phyloP scores from a whole-genome alignment of 1,139 yeast genomes.

The Scheffersomyces segobiensis region DNA sequence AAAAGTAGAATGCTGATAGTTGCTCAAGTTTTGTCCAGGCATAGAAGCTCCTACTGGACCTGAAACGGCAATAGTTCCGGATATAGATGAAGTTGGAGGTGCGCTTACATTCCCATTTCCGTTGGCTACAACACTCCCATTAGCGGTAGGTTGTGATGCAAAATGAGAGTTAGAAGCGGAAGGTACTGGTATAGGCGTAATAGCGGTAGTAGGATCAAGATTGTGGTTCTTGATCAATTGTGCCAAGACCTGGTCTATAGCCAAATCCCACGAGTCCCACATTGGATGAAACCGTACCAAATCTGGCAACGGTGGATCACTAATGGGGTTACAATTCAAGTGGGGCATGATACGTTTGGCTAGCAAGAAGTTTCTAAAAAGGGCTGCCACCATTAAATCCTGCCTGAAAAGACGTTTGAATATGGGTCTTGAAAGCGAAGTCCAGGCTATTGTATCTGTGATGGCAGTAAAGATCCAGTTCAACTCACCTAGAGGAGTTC shows the following conservation, averaged over 20 bases:
- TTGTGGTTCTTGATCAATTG: conserved; percentile 51
- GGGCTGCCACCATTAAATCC: conserved; percentile 94
- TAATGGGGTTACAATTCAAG: conserved; percentile 89
- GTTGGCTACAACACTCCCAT: conserved; percentile 3
- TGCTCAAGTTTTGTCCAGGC: conserved; percentile 34
- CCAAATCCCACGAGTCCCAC: conserved; percentile 99
- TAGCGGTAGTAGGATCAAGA: conserved; percentile 10
- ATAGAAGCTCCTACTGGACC: conserved; percentile 13
- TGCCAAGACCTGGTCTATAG: conserved; percentile 88
- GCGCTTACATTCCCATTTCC: background rate
- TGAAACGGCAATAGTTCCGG: conserved; percentile 4
- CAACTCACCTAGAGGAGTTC: conserved; percentile 94
- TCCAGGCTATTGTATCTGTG: conserved; percentile 98
- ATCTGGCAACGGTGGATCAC: conserved; percentile 92
- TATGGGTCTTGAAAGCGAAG: conserved; percentile 80
- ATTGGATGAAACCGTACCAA: conserved; percentile 77
- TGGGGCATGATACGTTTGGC: conserved; percentile 96
- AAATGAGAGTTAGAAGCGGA: conserved; percentile 2
- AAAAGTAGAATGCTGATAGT: conserved; percentile 86
- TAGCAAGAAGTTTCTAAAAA: conserved; percentile 84
- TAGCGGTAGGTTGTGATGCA: conserved; percentile 7
- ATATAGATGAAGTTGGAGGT: conserved; percentile 2
- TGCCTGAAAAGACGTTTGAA: conserved; percentile 91
- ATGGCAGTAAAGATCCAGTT: conserved; percentile 98
- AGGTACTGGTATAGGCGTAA: conserved; percentile 6